Evolutionary conservation across 129 eudicot genomes (phyloP), one percentile per base, ranked within the genome.

Genomic region (Saposhnikovia divaricata): DNA sequence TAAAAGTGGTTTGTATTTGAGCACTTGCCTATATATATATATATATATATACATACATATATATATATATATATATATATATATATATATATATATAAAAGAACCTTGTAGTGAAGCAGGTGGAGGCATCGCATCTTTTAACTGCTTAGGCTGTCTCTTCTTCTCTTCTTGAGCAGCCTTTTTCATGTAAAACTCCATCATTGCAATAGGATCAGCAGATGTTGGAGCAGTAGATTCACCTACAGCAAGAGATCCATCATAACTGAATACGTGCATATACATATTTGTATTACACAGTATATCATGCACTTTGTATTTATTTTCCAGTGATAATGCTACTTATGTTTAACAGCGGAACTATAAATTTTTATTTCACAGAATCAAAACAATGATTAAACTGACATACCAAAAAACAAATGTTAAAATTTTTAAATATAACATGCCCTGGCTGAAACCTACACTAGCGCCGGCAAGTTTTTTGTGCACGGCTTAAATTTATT

Each of bases 101-200:
- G 15, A 23, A 89, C 93, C 89, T 82, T 87, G 94, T 19, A 90
- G 87, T 16, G 94, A 90, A 65, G 94, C 88, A 81, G 94, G 94
- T 31, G 94, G 91, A 72, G 95, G 95, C 95, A 90, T 90, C 87
- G 88, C 95, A 83, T 90, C 90, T 71, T 88, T 87, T 47, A 91
- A 90, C 76, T 84, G 78, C 80, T 83, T 90, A 50, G 87, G 91
- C 47, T 87, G 88, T 82, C 87, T 87, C 80, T 21, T 78, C 80
- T 84, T 90, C 84, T 90, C 95, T 79, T 90, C 95, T 72, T 76
- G 88, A 42, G 95, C 95, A 42, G 95, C 95, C 82, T 90, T 90
- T 79, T 90, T 90, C 91, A 81, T 79, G 78, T 90, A 90, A 77
- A 77, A 90, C 82, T 90, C 95, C 91, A 90, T 88, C 95, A 90